phyloP scores from a whole-genome alignment of 345 rosid species.

The Euphorbia pulcherrima region DNA sequence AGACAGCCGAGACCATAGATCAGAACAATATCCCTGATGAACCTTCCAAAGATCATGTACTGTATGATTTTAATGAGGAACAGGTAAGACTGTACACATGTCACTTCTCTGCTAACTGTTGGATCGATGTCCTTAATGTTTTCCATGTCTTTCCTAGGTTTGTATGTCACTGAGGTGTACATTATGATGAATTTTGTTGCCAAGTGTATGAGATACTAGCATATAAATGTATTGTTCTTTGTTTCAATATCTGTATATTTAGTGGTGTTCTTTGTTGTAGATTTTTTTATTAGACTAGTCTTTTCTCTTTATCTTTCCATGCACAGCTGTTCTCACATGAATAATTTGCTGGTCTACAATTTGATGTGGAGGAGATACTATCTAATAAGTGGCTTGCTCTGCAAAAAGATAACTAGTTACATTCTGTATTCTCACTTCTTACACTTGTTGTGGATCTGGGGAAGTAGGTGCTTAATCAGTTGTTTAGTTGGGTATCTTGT shows the following conservation, averaged over 20 bases:
- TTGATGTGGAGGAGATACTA: neutral
- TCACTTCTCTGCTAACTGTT: neutral
- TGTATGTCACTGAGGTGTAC: neutral
- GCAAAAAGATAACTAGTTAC: neutral
- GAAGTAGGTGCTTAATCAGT: neutral
- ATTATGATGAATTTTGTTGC: neutral
- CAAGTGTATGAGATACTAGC: neutral
- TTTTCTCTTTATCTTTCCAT: neutral
- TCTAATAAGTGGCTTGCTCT: neutral
- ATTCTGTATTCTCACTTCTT: neutral
- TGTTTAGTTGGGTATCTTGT: neutral
- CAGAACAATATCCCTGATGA: conserved; percentile 27
- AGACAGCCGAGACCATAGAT: conserved; percentile 28
- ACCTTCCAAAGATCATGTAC: conserved; percentile 33
- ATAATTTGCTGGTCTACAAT: neutral
- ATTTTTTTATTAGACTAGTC: neutral
- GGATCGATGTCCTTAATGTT: neutral
- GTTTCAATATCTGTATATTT: neutral
- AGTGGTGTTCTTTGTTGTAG: neutral
- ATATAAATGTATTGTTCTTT: neutral
- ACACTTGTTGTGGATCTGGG: neutral
- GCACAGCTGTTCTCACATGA: neutral
- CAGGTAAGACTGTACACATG: conserved; percentile 37
- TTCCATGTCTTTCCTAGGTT: conserved; percentile 2
- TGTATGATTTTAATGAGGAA: conserved; percentile 70